Conservation (phyloP, 129 eudicot species). For the carrot (Daucus carota) region DH1_v3.0 NC_030387.2:35991001-35991500, state of each 20-base stretch:
- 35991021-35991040: no score
- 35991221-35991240: slow-evolving; percentile 4
- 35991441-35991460: slow-evolving; percentile 19
- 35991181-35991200: not conserved
- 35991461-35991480: slow-evolving; percentile 21
- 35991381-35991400: slow-evolving; percentile 21
- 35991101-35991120: no score
- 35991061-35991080: no score
- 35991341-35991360: not conserved
- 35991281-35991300: slow-evolving; percentile 10
- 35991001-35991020: no score
- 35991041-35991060: no score
- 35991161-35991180: not conserved
- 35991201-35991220: slow-evolving; percentile 11
- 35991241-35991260: slow-evolving; percentile 14
- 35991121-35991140: no score
- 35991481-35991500: slow-evolving; percentile 34
- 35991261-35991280: slow-evolving; percentile 14
- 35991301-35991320: slow-evolving; percentile 11
- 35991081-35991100: no score
- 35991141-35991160: not conserved
- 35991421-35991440: slow-evolving; percentile 23
- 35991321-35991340: not conserved
- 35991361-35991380: not conserved
- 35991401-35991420: slow-evolving; percentile 29